Evolutionary conservation across 1,284 basidiomycete species (phyloP).

Genomic region (Malassezia globosa): DNA sequence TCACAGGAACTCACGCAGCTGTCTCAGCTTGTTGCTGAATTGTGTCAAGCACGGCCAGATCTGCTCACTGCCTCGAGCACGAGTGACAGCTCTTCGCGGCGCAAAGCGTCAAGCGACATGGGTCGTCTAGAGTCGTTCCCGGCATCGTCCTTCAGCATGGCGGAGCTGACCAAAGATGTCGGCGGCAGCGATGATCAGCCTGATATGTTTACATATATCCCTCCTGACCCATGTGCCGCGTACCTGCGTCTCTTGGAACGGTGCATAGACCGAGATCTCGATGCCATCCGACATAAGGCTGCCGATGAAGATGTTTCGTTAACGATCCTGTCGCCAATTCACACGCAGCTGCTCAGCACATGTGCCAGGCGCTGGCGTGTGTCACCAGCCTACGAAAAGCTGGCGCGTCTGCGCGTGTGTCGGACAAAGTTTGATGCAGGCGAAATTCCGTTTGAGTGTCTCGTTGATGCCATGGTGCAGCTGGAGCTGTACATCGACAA

Average conservation of each 20-base stretch:
- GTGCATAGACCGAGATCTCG: constrained; percentile 75
- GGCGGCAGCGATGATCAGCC: constrained; percentile 1
- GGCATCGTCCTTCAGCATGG: neutral
- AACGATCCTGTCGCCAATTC: constrained; percentile 71
- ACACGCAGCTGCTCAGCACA: constrained; percentile 73
- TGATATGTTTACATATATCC: constrained; percentile 66
- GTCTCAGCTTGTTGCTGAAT: constrained; percentile 74
- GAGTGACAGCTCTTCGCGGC: constrained; percentile 5
- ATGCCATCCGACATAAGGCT: constrained; percentile 76
- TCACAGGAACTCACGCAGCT: constrained; percentile 70
- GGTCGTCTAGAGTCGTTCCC: neutral
- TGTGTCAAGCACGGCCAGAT: constrained; percentile 77
- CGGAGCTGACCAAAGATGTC: neutral
- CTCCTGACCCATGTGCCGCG: constrained; percentile 70
- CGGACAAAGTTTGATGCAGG: constrained; percentile 76
- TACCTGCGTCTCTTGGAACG: constrained; percentile 73
- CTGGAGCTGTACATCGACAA: constrained; percentile 52
- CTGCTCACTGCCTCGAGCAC: constrained; percentile 59
- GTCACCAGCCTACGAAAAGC: constrained; percentile 62
- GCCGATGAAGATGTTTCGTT: constrained; percentile 93
- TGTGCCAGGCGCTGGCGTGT: constrained; percentile 84
- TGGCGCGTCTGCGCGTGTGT: constrained; percentile 76
- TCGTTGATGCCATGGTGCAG: constrained; percentile 66
- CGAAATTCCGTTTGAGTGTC: constrained; percentile 83
- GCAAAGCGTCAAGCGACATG: neutral